Base-by-base conservation (phyloP, 2,329 filamentous ascomycete genomes). In the Penicillium crustosum region DNA sequence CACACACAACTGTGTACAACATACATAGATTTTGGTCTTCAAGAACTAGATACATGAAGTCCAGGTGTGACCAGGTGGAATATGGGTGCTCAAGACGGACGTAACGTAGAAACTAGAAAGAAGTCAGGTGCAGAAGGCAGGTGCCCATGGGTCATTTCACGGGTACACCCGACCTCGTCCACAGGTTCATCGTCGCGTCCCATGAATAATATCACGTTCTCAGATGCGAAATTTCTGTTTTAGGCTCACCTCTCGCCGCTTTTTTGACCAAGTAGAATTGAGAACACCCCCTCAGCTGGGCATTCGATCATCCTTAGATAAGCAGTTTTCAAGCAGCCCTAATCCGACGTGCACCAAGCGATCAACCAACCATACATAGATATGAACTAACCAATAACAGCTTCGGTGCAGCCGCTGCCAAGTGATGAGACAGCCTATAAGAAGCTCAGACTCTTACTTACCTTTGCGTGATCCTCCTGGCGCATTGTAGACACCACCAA, bases 151-250 rank as follows among this genome's bases (percentile, higher is more conserved):
- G 44, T 61, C 51, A 57, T 23, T 2, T 48, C 39, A 52, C 55
- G 60, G 60, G 55, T 56, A 45, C 49, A 62, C 51, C 62, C 58
- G 60, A 51, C 43, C 49, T 41, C 17, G 19, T 57, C 50, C 58
- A 59, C 52, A 42, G 58, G 60, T 58, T 36, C n/a, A 51, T 17
- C 15, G 6, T 44, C 13, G 21, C 39, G 21, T 45, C 41, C 53
- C 39, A 19, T 52, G 52, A 35, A 35, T 51, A 7, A 15, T 10
- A 48, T 49, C 44, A 48, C 23, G 33, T 53, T 53, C 49, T 19
- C 19, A 35, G 27, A 19, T 36, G 10, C n/a, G 23, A 31, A 21
- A 6, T 43, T 42, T 33, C 38, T 15, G 0, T 17, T 33, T 51
- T 23, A 17, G 49, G 23, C 7, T 27, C 6, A 21, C 9, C 3